Evolutionary conservation across 371 early-diverging fungal genomes (phyloP).

Genomic region (Apophysomyces ossiformis): DNA sequence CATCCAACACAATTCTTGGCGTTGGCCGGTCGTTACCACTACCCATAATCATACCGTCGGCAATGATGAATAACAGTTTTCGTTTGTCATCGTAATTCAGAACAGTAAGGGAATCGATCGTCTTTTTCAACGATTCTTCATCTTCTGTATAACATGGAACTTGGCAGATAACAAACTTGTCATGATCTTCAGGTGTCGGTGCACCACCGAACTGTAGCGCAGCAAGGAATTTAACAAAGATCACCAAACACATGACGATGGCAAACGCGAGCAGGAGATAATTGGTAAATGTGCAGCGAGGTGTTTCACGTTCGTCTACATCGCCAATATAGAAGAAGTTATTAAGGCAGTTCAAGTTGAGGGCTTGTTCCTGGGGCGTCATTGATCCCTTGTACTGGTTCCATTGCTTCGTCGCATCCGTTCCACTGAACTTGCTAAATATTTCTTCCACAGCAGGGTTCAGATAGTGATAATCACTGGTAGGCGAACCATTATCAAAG

Average conservation of each 20-base stretch:
- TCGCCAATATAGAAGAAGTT: slow-evolving; percentile 83
- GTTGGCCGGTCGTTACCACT: slow-evolving; percentile 96
- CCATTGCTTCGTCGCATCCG: slow-evolving; percentile 63
- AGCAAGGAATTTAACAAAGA: slow-evolving; percentile 88
- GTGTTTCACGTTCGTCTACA: slow-evolving; percentile 77
- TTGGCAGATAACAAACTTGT: slow-evolving; percentile 88
- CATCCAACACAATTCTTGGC: slow-evolving; percentile 92
- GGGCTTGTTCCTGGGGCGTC: slow-evolving; percentile 28
- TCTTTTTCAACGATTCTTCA: slow-evolving; percentile 86
- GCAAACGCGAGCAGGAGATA: slow-evolving; percentile 82
- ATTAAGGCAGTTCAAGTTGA: slow-evolving; percentile 70
- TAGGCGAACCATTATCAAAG: slow-evolving; percentile 28
- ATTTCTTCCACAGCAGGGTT: slow-evolving; percentile 50
- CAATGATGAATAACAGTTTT: slow-evolving; percentile 90
- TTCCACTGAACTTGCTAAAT: slow-evolving; percentile 65
- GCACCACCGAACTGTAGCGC: slow-evolving; percentile 84
- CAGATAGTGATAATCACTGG: slow-evolving; percentile 54
- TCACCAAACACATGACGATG: slow-evolving; percentile 73
- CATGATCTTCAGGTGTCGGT: slow-evolving; percentile 83
- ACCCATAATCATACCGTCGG: slow-evolving; percentile 91
- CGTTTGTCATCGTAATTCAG: slow-evolving; percentile 92
- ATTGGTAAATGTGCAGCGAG: slow-evolving; percentile 83
- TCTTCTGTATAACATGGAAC: slow-evolving; percentile 99
- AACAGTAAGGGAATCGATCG: slow-evolving; percentile 90
- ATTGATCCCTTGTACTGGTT: slow-evolving; percentile 29